Percentiles rank a stretch among this genome's conserved stretches.
phyloP scores from a whole-genome alignment of 306 rosid genomes.

The Glycine latifolia region DNA sequence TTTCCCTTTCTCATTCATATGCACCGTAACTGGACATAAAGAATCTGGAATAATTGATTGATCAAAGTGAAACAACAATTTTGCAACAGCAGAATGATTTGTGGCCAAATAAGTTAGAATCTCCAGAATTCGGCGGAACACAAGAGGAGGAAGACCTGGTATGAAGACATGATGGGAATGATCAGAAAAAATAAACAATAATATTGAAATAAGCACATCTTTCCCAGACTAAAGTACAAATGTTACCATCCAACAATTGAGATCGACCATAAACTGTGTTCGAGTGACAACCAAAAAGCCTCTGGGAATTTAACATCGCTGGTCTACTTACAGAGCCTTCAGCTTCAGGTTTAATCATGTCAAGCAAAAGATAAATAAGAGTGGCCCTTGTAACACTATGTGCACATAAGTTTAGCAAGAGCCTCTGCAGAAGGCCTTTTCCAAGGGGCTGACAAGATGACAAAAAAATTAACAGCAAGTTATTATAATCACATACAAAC shows the following conservation, averaged over 20 bases:
- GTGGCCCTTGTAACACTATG: conserved; percentile 85
- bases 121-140: conserved; percentile 90
- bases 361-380: conserved; percentile 76
- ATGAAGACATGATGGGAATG: conserved; percentile 40
- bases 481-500: conserved; percentile 36
- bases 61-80: conserved; percentile 80
- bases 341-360: conserved; percentile 87
- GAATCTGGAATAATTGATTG: conserved; percentile 63
- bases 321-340: conserved; percentile 70
- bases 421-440: conserved; percentile 97
- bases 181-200: conserved; percentile 37
- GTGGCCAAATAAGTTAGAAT: conserved; percentile 85
- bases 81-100: conserved; percentile 89
- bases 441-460: conserved; percentile 86
- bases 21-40: conserved; percentile 53
- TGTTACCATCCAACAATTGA: conserved; percentile 88
- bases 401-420: conserved; percentile 87
- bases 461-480: conserved; percentile 36
- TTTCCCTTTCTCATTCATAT: conserved; percentile 85
- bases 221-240: conserved; percentile 24
- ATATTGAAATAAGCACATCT: conserved; percentile 19
- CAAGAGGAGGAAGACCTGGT: conserved; percentile 96
- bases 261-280: conserved; percentile 95
- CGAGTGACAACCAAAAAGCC: conserved; percentile 96
- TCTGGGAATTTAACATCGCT: conserved; percentile 70